Evolutionary conservation across 306 rosid species (phyloP).

Genomic region (Cicer pinnatifidum): DNA sequence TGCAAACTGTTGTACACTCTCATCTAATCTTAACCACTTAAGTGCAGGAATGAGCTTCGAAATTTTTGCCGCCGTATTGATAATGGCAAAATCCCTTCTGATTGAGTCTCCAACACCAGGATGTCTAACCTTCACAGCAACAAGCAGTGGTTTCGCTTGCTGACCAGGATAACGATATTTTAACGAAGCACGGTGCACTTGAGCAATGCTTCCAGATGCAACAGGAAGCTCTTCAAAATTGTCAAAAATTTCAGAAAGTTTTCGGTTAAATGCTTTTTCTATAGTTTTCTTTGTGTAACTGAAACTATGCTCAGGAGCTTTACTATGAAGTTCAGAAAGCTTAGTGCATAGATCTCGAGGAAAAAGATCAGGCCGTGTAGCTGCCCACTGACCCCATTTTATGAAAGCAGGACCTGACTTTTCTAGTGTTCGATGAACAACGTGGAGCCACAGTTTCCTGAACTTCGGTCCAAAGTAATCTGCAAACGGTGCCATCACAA

Average conservation of each 20-base stretch:
- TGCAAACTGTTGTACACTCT: constrained; percentile 99
- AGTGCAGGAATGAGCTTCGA: constrained; percentile 83
- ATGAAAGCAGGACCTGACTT: constrained; percentile 95
- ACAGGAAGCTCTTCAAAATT: constrained; percentile 92
- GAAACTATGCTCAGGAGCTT: constrained; percentile 98
- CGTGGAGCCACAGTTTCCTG: constrained; percentile 78
- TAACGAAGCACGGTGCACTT: constrained; percentile 90
- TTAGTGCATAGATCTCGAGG: constrained; percentile 86
- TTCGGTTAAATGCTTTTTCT: constrained; percentile 89
- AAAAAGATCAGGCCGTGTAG: constrained; percentile 97
- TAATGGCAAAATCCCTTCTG: constrained; percentile 90
- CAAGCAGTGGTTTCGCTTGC: constrained; percentile 67
- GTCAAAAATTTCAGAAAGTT: constrained; percentile 85
- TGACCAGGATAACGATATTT: constrained; percentile 92
- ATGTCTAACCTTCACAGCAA: constrained; percentile 97
- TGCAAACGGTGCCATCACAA: constrained; percentile 83
- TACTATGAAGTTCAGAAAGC: constrained; percentile 86
- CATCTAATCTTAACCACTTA: constrained; percentile 95
- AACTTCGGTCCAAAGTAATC: constrained; percentile 72
- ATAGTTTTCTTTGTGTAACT: constrained; percentile 85
- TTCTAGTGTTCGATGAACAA: constrained; percentile 83
- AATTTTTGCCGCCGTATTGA: constrained; percentile 72
- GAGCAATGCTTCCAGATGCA: constrained; percentile 99
- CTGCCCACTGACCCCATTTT: constrained; percentile 99
- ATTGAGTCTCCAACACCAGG: constrained; percentile 98